A percentile compares a stretch with the other conserved stretches of the same genome.
Evolutionary conservation across 441 rosid genomes (phyloP).

Genomic region (Jatropha multifida): DNA sequence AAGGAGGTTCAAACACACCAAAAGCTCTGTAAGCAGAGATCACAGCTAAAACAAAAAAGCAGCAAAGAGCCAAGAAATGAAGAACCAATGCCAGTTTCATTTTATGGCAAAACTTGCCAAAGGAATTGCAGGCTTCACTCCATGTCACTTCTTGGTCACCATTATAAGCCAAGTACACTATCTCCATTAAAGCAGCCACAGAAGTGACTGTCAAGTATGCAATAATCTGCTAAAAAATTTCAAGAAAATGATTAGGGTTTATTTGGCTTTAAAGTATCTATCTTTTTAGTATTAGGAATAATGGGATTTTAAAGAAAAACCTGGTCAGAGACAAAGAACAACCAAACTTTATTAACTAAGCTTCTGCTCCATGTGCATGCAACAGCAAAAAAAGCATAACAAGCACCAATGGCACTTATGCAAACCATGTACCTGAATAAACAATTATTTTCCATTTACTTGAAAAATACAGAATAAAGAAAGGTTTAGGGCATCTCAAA

Average conservation of each 20-base stretch:
- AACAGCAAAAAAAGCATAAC: slow-evolving; percentile 62
- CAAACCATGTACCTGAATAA: slow-evolving; percentile 63
- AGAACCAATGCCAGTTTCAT: slow-evolving; percentile 56
- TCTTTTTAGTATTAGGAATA: not conserved
- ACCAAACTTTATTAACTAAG: slow-evolving; percentile 65
- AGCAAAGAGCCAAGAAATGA: slow-evolving; percentile 57
- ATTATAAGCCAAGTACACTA: slow-evolving; percentile 56
- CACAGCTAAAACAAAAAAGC: slow-evolving; percentile 56
- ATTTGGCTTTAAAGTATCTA: too few relatives aligned
- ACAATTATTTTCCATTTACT: not conserved
- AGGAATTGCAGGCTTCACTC: slow-evolving; percentile 77
- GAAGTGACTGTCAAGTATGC: slow-evolving; percentile 84
- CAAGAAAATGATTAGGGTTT: too few relatives aligned
- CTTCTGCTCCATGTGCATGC: slow-evolving; percentile 51
- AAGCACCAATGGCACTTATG: slow-evolving; percentile 57
- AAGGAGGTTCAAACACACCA: slow-evolving; percentile 66
- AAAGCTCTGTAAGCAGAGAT: slow-evolving; percentile 81
- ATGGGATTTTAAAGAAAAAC: slow-evolving; percentile 25
- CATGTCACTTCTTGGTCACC: slow-evolving; percentile 73
- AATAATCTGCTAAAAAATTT: slow-evolving; percentile 43
- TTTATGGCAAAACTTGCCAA: slow-evolving; percentile 58
- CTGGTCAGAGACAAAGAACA: slow-evolving; percentile 85
- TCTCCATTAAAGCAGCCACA: slow-evolving; percentile 64
- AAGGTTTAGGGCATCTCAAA: not conserved
- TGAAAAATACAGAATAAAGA: not conserved